Evolutionary conservation across 2,329 filamentous ascomycete species (phyloP).

Genomic region (Trichoderma cornu-damae): DNA sequence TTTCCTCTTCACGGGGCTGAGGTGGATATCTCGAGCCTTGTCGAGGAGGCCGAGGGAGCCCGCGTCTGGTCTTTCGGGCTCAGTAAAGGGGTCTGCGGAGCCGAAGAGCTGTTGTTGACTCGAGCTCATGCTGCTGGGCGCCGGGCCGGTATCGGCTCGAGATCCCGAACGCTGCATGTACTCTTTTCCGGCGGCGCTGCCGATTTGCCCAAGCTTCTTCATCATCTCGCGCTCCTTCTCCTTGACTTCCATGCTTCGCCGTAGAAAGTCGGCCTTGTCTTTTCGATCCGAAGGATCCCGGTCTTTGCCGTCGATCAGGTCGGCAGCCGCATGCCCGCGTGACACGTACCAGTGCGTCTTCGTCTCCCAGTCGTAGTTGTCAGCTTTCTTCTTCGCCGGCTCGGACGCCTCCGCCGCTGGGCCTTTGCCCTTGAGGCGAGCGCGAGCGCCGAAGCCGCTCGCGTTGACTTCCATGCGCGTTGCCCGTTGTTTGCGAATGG

Average conservation of each 20-base stretch:
- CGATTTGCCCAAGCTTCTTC: slow-evolving; percentile 59
- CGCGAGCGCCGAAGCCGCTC: slow-evolving; percentile 45
- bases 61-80: slow-evolving; percentile 39
- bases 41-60: slow-evolving; percentile 33
- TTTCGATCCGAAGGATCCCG: slow-evolving; percentile 51
- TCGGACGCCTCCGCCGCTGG: slow-evolving; percentile 21
- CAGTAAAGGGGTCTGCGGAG: slow-evolving; percentile 24
- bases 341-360: slow-evolving; percentile 53
- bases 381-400: slow-evolving; percentile 23
- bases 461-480: slow-evolving; percentile 75
- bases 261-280: slow-evolving; percentile 61
- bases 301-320: slow-evolving; percentile 61
- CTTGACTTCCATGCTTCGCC: slow-evolving; percentile 57
- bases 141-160: slow-evolving; percentile 15
- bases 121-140: slow-evolving; percentile 17
- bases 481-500: slow-evolving; percentile 62
- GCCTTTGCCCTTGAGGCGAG: slow-evolving; percentile 30
- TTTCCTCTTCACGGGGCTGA: slow-evolving; percentile 59
- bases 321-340: slow-evolving; percentile 50
- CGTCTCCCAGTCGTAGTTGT: slow-evolving; percentile 54
- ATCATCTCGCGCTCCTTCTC: slow-evolving; percentile 71
- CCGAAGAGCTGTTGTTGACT: slow-evolving; percentile 1
- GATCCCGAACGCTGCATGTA: slow-evolving; percentile 54
- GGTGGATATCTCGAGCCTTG: slow-evolving; percentile 44
- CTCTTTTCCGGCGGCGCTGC: slow-evolving; percentile 61